phyloP scores from a whole-genome alignment of 1,284 basidiomycete genomes.

The Ustilago cynodontis region DNA sequence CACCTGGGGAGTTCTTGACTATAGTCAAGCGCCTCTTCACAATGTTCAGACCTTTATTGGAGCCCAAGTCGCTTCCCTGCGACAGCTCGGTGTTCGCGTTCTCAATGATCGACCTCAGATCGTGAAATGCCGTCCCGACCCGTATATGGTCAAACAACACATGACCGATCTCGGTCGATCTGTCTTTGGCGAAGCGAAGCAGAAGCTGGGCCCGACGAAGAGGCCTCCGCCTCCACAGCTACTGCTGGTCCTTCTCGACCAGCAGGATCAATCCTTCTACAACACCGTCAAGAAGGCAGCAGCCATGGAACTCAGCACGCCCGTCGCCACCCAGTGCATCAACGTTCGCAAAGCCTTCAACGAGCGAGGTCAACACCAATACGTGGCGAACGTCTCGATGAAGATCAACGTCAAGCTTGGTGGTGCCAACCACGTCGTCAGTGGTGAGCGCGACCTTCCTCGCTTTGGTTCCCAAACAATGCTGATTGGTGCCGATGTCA shows the following conservation, averaged over 20 bases:
- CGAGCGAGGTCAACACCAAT: conserved; percentile 70
- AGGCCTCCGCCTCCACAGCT: conserved; percentile 50
- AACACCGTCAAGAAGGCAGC: conserved; percentile 71
- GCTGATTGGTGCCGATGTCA: conserved; percentile 71
- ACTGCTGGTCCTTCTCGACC: conserved; percentile 52
- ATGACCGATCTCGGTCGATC: conserved; percentile 24
- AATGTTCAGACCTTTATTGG: conserved; percentile 25
- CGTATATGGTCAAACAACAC: conserved; percentile 5
- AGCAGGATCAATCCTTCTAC: conserved; percentile 68
- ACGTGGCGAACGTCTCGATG: conserved; percentile 71
- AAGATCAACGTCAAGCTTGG: conserved; percentile 72
- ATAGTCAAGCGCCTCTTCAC: conserved; percentile 15
- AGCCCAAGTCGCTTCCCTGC: conserved; percentile 21
- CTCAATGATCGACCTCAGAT: conserved; percentile 18
- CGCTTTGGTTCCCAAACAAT: conserved; percentile 67
- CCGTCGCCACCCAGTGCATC: conserved; percentile 69
- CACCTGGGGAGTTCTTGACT: conserved; percentile 57
- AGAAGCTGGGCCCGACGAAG: not conserved
- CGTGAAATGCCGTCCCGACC: conserved; percentile 3
- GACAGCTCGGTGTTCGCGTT: conserved; percentile 41
- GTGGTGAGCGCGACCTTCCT: conserved; percentile 59
- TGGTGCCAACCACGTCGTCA: conserved; percentile 70
- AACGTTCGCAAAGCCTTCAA: conserved; percentile 54
- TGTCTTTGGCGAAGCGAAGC: conserved; percentile 25
- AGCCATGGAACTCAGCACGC: conserved; percentile 66